Base-by-base conservation (phyloP, 2,329 filamentous ascomycete genomes). In the Trichothecium roseum region DNA sequence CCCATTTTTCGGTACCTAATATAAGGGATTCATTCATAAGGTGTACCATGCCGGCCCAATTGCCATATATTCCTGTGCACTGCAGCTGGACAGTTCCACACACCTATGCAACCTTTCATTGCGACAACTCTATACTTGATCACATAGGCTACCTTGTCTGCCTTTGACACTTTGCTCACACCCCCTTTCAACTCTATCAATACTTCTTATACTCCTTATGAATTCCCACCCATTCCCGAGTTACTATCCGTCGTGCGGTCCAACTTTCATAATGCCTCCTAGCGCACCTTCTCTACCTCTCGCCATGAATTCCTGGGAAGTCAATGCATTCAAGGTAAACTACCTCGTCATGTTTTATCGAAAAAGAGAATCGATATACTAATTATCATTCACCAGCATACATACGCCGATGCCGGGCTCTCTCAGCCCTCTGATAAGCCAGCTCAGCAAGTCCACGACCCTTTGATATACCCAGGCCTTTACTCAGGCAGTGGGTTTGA, bases 401-500 rank as follows among this genome's bases (percentile, higher is more conserved):
- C 18, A 9, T 17, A 34, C 4, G 18, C 37, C 20, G 36, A 37
- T 6, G 15, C 20, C 16, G 18, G 30, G 4, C 31, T 33, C 18
- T 12, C 31, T 22, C 31, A 17, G 9, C 17, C n/a, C 31, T 28
- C n/a, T 29, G 16, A 37, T 18, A 20, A 12, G 8, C 18, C 26
- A 20, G 13, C 12, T 13, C 28, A 48, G 28, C 43, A 42, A 24
- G 42, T 53, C 29, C 47, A 51, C 32, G 66, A 74, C 45, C 53
- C 67, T 28, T 51, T 73, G 39, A 72, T 76, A 40, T 74, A 68
- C 37, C 69, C 69, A 0, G 71, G 69, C 6, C 52, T 77, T 2
- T 78, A 78, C 42, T 62, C 68, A 4, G 60, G 62, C 4, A 74
- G 63, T 31, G 70, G 71, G 3, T 63, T 71, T 34, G 69, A 78